Evolutionary conservation across 306 rosid genomes (phyloP).

Genomic region (Castanea mollissima): DNA sequence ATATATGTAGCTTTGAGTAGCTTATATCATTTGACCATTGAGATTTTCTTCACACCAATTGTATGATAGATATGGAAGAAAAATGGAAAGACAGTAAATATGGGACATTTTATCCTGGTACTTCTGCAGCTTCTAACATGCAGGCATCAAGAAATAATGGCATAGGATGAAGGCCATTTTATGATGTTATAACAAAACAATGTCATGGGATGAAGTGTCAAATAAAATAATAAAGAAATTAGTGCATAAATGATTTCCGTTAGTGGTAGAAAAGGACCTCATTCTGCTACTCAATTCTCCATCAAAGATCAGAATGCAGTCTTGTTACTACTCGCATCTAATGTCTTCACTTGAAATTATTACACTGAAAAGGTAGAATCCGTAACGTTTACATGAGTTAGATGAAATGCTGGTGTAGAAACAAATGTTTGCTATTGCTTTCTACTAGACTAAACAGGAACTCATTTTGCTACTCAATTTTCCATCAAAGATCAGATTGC

Average conservation of each 20-base stretch:
- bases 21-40: not conserved
- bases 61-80: not conserved
- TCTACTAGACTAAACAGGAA: no score
- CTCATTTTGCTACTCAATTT: no score
- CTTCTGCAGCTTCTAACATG: not conserved
- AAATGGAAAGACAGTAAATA: not conserved
- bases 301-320: no score
- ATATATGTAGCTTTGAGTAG: not conserved
- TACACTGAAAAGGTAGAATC: no score
- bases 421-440: no score
- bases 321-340: no score
- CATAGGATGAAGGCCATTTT: not conserved
- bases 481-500: no score
- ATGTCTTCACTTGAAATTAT: no score
- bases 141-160: not conserved
- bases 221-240: not conserved
- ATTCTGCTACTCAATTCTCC: no score
- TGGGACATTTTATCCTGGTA: not conserved
- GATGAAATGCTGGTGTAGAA: no score
- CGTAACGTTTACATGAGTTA: no score
- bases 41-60: not conserved
- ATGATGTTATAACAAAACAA: not conserved
- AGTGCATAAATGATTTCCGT: not conserved
- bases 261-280: no score
- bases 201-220: not conserved